A percentile compares a stretch with the other conserved stretches of the same genome.
phyloP scores from a whole-genome alignment of 495 filamentous ascomycete species.

The Xylaria intraflava region DNA sequence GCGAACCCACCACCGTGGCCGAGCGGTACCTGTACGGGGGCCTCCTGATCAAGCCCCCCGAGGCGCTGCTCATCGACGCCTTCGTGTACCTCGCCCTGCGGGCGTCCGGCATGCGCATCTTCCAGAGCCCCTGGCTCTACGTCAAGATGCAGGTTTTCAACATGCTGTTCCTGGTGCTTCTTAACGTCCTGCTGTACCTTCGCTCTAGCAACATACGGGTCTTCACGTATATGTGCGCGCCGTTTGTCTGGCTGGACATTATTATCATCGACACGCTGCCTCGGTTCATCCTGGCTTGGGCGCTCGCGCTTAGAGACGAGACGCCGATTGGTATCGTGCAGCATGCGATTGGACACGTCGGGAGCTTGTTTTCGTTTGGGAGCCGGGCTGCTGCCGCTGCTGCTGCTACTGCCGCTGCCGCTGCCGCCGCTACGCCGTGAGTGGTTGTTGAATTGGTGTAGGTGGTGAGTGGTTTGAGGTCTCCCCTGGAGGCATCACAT shows the following conservation, averaged over 20 bases:
- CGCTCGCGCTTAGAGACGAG: neutral
- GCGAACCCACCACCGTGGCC: too few relatives aligned
- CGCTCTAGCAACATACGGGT: neutral
- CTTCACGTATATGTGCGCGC: neutral
- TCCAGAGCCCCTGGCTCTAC: neutral
- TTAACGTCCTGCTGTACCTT: neutral
- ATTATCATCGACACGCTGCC: neutral
- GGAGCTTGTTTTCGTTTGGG: neutral
- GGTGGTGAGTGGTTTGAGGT: neutral
- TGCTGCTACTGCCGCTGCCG: too few relatives aligned
- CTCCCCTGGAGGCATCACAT: neutral
- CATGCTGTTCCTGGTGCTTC: neutral
- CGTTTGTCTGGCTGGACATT: neutral
- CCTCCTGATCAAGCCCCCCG: neutral
- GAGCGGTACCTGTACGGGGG: neutral
- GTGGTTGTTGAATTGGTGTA: too few relatives aligned
- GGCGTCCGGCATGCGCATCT: neutral
- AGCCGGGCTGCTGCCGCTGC: neutral
- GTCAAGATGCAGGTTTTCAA: neutral
- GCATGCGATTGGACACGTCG: neutral
- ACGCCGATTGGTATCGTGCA: neutral
- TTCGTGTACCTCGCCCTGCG: conserved; percentile 1
- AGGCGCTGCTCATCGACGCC: neutral
- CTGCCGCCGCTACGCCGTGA: too few relatives aligned
- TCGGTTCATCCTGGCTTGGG: neutral